Evolutionary conservation across 306 rosid genomes (phyloP), one percentile per base, ranked within the genome.

Genomic region (Senna siamea): DNA sequence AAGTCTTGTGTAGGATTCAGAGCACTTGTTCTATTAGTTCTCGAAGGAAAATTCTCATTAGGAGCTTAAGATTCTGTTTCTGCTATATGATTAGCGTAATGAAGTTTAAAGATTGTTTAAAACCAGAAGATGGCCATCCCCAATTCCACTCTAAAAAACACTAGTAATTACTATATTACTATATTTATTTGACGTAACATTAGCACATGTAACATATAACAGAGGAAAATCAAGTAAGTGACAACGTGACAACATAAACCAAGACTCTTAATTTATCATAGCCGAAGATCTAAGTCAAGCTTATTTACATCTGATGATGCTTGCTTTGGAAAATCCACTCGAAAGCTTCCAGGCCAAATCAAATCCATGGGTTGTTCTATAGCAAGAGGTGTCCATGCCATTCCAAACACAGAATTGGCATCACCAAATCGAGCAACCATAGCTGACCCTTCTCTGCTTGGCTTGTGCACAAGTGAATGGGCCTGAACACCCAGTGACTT

Each of bases 261-360:
- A 72, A 4, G 23, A 50, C 9, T 38, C 10, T 44, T 18, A 65
- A 52, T 64, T 47, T 13, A 78, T 89, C 85, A 87, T 34, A 89
- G 82, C 67, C 88, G 77, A 76, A 89, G 91, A 81, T 89, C 88
- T 37, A 89, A 80, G 71, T 89, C 96, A 68, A 87, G 79, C 67
- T 76, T 69, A 77, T 78, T 67, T 44, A 64, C 66, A 76, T 89
- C 80, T 1, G 85, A 74, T 41, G 76, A 76, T 48, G 76, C 81
- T 69, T 76, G 76, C 55, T 70, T 74, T 14, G 85, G 79, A 46
- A 80, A 52, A 9, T 79, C 67, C 65, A 72, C 60, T 4, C 87
- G 71, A 48, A 87, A 87, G 82, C 92, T 90, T 72, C 92, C 92
- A 0, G 88, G 94, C 91, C 94, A 89, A 28, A 70, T 38, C 68